Conservation (phyloP, 225 moss, liverwort and hornwort genomes). For the Thuidium tamariscinum region DNA sequence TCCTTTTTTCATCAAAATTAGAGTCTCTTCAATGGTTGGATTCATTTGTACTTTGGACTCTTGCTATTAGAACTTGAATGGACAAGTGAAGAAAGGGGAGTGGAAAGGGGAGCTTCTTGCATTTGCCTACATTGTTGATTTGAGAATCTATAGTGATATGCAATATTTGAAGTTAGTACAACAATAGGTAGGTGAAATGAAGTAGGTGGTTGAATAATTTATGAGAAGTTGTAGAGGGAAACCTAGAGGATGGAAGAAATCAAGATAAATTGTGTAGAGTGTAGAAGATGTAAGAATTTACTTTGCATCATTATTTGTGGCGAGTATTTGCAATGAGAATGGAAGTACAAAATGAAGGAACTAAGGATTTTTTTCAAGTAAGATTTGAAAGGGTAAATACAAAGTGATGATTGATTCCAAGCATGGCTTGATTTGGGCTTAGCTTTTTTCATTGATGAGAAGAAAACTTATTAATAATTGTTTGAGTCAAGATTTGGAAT, state of each 20-base stretch:
- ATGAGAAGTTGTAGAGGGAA: neutral
- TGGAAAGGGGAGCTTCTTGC: neutral
- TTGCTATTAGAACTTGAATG: neutral
- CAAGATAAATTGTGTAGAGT: neutral
- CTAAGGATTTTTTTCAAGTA: neutral
- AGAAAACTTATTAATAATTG: too few species aligned
- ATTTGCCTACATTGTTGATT: neutral
- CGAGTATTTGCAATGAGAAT: accelerated
- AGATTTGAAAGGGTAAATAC: neutral
- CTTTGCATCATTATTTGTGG: neutral
- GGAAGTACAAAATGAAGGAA: too few species aligned
- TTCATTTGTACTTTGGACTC: neutral
- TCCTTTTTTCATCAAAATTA: too few species aligned
- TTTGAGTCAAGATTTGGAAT: neutral
- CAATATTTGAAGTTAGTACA: neutral
- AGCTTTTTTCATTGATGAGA: neutral
- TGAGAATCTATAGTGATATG: neutral
- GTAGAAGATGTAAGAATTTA: neutral
- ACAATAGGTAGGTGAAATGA: neutral
- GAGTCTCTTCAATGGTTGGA: neutral
- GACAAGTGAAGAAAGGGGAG: neutral
- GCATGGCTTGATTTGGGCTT: neutral
- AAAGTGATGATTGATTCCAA: neutral
- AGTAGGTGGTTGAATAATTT: neutral
- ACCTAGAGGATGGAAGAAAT: too few species aligned